Percentiles rank a stretch among this genome's conserved stretches.
Evolutionary conservation across 1,139 yeast genomes (phyloP).

Genomic region (Sugiyamaella neomexicana): DNA sequence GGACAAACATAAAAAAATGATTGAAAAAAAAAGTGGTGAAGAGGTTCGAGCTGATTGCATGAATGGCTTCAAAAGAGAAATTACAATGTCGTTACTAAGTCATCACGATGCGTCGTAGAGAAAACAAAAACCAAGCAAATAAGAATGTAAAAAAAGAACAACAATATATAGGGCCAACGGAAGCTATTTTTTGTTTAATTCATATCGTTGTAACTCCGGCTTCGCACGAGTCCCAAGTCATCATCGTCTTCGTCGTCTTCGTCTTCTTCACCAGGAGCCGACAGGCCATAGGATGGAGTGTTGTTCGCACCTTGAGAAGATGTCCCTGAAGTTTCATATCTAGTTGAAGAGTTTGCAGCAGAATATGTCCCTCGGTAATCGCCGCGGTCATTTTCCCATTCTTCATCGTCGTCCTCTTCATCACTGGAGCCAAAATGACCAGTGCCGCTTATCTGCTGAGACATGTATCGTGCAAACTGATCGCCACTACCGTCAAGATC

Average conservation of each 20-base stretch:
- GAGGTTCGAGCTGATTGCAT: not conserved
- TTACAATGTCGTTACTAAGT: slow-evolving; percentile 14
- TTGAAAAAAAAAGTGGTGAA: not conserved
- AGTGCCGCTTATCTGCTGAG: slow-evolving; percentile 60
- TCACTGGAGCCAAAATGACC: slow-evolving; percentile 42
- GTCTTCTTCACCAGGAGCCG: slow-evolving; percentile 25
- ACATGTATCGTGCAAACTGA: slow-evolving; percentile 75
- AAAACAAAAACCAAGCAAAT: not conserved
- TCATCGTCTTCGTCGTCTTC: slow-evolving; percentile 32
- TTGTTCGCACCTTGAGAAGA: not conserved
- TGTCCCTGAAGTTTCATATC: not conserved
- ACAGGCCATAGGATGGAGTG: slow-evolving; percentile 1
- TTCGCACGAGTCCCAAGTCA: slow-evolving; percentile 41
- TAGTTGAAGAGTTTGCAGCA: not conserved
- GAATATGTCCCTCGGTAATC: slow-evolving; percentile 11
- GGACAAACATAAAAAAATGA: slow-evolving; percentile 4
- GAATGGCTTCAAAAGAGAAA: not conserved
- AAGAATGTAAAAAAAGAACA: not conserved
- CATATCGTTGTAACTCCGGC: slow-evolving; percentile 36
- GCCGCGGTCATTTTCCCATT: slow-evolving; percentile 28
- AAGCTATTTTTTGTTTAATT: too few species aligned
- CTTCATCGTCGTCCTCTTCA: slow-evolving; percentile 51
- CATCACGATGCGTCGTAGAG: slow-evolving; percentile 13
- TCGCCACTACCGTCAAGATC: slow-evolving; percentile 31
- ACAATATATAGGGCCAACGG: not conserved